Percentiles rank a stretch among this genome's conserved stretches.
These are phyloP conservation scores for Podospora anserina DNA, from an alignment of 495 filamentous ascomycete species.

Conservation along the genomic window DNA sequence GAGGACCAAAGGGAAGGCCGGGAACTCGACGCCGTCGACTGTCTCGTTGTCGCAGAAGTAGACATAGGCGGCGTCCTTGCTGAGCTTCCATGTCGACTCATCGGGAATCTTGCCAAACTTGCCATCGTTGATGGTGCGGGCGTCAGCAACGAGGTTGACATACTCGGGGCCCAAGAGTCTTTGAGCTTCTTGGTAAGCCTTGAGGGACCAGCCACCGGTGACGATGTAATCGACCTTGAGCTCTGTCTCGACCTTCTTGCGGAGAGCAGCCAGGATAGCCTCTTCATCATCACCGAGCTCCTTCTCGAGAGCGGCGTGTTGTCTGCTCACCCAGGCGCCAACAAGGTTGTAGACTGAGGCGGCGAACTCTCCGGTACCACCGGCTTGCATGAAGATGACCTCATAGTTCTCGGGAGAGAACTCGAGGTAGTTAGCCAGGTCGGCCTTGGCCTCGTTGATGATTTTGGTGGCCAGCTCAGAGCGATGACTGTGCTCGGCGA, in stretches of 20 bases:
- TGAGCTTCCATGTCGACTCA: conserved; percentile 73
- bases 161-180: conserved; percentile 71
- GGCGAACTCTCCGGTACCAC: conserved; percentile 79
- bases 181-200: conserved; percentile 82
- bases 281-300: conserved; percentile 45
- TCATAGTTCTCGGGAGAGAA: conserved; percentile 70
- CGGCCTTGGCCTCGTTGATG: conserved; percentile 61
- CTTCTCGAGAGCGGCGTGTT: conserved; percentile 42
- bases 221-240: conserved; percentile 85
- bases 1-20: conserved; percentile 63
- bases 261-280: conserved; percentile 50
- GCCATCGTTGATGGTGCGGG: conserved; percentile 65
- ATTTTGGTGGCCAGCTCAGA: conserved; percentile 70
- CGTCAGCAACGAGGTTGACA: conserved; percentile 75
- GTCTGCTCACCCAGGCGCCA: conserved; percentile 70
- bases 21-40: conserved; percentile 94
- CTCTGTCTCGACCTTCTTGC: conserved; percentile 59
- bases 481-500: conserved; percentile 87
- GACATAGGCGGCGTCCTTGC: conserved; percentile 68
- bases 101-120: conserved; percentile 85
- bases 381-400: conserved; percentile 76
- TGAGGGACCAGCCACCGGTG: conserved; percentile 89
- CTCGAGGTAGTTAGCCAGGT: conserved; percentile 65
- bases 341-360: conserved; percentile 80
- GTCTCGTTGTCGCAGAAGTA: conserved; percentile 96